These are phyloP conservation scores for Medicago lupulina DNA, from an alignment of 306 rosid species.

Conservation along the genomic window DNA sequence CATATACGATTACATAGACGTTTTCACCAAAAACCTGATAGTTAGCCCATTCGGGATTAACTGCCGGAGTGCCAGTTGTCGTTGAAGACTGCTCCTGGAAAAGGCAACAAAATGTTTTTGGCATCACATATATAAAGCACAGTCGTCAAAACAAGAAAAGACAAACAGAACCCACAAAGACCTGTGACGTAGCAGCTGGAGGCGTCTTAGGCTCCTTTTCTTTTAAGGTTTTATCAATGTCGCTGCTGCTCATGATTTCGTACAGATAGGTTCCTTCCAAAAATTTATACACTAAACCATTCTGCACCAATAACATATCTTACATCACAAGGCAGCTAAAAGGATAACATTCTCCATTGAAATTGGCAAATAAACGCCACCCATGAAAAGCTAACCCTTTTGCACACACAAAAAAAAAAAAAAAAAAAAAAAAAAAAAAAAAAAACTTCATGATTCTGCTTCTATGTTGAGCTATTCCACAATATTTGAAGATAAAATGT, in stretches of 20 bases:
- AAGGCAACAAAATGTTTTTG: conserved; percentile 26
- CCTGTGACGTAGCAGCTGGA: conserved; percentile 75
- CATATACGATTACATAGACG: conserved; percentile 30
- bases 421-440: background rate
- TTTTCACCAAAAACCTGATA: conserved; percentile 74
- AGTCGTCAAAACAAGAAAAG: conserved; percentile 2
- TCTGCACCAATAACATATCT: conserved; percentile 51
- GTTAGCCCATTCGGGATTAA: conserved; percentile 95
- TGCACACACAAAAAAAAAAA: background rate
- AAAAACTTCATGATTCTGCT: background rate
- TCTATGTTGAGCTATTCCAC: conserved; percentile 10
- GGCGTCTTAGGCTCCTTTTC: conserved; percentile 78
- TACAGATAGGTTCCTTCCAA: conserved; percentile 38
- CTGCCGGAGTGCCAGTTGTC: conserved; percentile 58
- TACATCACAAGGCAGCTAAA: conserved; percentile 44
- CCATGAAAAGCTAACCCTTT: background rate
- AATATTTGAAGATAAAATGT: background rate
- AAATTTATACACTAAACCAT: conserved; percentile 50
- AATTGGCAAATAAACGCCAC: conserved; percentile 25
- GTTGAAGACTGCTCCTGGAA: conserved; percentile 76
- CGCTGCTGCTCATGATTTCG: conserved; percentile 70
- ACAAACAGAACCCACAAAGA: conserved; percentile 46
- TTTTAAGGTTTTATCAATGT: conserved; percentile 70
- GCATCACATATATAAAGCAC: conserved; percentile 18
- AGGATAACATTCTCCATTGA: conserved; percentile 12